Conservation (phyloP, 2,329 filamentous ascomycete species). For the Alternaria dauci region DNA sequence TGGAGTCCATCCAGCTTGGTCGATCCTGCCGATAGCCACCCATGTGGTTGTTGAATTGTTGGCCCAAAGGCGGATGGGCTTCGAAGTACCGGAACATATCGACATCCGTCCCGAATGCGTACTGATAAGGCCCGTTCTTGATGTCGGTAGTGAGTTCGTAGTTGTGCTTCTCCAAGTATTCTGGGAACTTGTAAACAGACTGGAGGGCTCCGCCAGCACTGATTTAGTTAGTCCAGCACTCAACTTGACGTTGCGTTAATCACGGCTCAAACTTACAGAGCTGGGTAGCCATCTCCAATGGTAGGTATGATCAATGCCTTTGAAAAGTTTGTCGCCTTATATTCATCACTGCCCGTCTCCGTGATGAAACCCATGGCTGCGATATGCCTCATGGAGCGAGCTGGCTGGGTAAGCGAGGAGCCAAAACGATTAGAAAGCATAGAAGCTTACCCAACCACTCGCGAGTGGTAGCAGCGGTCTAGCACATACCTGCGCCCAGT, state of each 20-base stretch:
- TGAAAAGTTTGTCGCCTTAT: neutral
- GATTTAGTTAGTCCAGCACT: neutral
- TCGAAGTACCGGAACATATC: neutral
- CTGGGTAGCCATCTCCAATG: conserved; percentile 3
- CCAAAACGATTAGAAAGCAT: neutral
- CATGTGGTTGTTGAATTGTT: conserved; percentile 5
- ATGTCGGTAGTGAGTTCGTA: neutral
- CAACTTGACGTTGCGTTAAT: neutral
- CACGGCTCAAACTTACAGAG: neutral
- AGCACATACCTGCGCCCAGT: conserved; percentile 4
- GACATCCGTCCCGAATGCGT: neutral
- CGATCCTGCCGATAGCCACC: conserved; percentile 1
- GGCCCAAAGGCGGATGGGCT: neutral
- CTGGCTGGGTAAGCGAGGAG: neutral
- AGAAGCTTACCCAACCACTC: neutral
- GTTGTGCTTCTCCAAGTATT: neutral
- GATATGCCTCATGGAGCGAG: conserved; percentile 1
- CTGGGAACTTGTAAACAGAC: neutral
- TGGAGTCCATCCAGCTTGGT: neutral
- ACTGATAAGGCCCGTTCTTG: neutral
- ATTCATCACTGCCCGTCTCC: neutral
- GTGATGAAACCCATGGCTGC: conserved; percentile 6
- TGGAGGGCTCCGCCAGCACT: conserved; percentile 2
- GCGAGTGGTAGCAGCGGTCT: neutral
- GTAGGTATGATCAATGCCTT: neutral